Percentiles rank a stretch among this genome's conserved stretches.
These are phyloP conservation scores for Clonostachys sp. DNA, from an alignment of 2,329 filamentous ascomycete species.

Conservation along the genomic window DNA sequence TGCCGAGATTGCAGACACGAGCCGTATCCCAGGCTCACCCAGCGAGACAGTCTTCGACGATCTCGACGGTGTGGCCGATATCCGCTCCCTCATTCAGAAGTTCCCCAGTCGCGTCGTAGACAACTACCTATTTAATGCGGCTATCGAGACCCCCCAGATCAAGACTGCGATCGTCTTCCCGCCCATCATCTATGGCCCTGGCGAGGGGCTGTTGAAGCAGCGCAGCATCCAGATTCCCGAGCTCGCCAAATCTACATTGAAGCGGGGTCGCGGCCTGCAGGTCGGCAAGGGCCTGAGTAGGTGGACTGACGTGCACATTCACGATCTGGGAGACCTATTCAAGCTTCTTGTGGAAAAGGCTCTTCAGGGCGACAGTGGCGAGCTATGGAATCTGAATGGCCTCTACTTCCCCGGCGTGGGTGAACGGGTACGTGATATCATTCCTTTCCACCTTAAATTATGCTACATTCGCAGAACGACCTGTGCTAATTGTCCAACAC, in stretches of 20 bases:
- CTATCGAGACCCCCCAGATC: constrained; percentile 12
- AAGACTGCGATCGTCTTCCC: constrained; percentile 26
- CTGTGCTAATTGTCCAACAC: neutral
- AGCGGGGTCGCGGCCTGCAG: constrained; percentile 19
- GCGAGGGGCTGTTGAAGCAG: constrained; percentile 28
- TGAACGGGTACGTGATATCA: constrained; percentile 11
- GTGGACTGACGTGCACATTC: constrained; percentile 29
- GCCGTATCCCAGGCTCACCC: constrained; percentile 19
- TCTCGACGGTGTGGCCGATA: constrained; percentile 14
- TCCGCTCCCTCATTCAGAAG: constrained; percentile 15
- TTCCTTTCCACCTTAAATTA: neutral
- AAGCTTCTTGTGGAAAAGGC: constrained; percentile 21
- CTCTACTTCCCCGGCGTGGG: constrained; percentile 24
- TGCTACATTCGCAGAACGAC: neutral
- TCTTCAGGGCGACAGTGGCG: constrained; percentile 6
- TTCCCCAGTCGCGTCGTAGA: constrained; percentile 23
- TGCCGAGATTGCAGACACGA: constrained; percentile 17
- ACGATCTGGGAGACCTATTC: constrained; percentile 23
- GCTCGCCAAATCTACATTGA: constrained; percentile 22
- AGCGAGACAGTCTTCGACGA: constrained; percentile 25
- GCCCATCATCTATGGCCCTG: constrained; percentile 32
- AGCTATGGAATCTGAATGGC: constrained; percentile 29
- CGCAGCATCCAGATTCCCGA: constrained; percentile 34
- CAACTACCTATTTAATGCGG: constrained; percentile 24
- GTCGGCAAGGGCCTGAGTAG: constrained; percentile 23